phyloP scores from a whole-genome alignment of 1,139 yeast species.

The Scheffersomyces stambukii region DNA sequence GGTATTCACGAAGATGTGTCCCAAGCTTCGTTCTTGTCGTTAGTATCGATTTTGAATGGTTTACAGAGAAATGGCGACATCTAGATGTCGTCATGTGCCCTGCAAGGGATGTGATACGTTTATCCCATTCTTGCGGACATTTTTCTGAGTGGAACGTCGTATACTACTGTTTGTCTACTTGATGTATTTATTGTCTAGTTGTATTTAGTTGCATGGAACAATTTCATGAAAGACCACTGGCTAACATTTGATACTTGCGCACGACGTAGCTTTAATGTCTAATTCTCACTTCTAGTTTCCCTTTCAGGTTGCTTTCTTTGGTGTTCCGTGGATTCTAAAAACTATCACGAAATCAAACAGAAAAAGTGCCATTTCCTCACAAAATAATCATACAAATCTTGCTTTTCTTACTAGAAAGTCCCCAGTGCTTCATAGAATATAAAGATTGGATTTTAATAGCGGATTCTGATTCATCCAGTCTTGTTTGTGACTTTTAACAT shows the following conservation, averaged over 20 bases:
- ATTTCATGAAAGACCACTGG: neutral
- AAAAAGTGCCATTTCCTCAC: neutral
- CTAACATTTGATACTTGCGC: neutral
- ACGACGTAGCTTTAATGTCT: neutral
- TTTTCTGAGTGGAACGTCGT: too few relatives aligned
- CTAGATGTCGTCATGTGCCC: too few relatives aligned
- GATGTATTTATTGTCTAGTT: neutral
- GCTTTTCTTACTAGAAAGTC: too few relatives aligned
- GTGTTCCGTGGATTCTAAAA: neutral
- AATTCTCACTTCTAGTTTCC: neutral
- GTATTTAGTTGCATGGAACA: neutral
- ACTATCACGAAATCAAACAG: neutral
- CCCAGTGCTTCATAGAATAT: too few relatives aligned
- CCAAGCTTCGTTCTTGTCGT: constrained; percentile 79
- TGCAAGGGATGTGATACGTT: neutral
- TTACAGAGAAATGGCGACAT: constrained; percentile 18
- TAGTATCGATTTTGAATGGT: constrained; percentile 68
- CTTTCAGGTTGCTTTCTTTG: neutral
- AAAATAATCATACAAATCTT: neutral
- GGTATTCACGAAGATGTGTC: constrained; percentile 87
- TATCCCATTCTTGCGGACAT: neutral
- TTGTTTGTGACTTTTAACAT: too few relatives aligned
- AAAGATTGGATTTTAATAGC: too few relatives aligned
- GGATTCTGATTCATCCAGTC: too few relatives aligned
- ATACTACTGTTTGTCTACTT: neutral